phyloP scores from a whole-genome alignment of 2,329 filamentous ascomycete species.

The Ophiostoma fasciatum region DNA sequence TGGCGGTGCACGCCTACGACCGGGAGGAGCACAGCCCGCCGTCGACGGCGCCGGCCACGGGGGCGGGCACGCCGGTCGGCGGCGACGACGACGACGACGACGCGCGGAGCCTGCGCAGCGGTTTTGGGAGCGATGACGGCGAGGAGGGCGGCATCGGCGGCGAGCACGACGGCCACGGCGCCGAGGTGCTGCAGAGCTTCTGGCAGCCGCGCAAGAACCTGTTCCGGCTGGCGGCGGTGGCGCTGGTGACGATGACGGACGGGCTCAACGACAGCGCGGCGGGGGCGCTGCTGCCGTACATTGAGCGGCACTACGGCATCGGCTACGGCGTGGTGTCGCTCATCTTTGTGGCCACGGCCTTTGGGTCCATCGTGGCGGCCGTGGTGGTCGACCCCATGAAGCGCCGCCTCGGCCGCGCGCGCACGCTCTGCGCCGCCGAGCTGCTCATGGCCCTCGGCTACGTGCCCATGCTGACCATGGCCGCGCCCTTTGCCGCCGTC shows the following conservation, averaged over 20 bases:
- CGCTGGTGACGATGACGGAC: conserved; percentile 50
- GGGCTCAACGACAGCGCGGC: conserved; percentile 63
- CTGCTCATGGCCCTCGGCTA: conserved; percentile 44
- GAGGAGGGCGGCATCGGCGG: neutral
- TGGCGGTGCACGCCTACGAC: conserved; percentile 15
- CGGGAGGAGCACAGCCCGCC: conserved; percentile 30
- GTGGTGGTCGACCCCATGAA: conserved; percentile 52
- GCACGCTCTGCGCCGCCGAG: conserved; percentile 44
- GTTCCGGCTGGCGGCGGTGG: conserved; percentile 50
- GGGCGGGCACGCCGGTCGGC: conserved; percentile 27
- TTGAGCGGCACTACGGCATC: conserved; percentile 60
- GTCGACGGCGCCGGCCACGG: conserved; percentile 32
- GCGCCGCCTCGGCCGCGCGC: conserved; percentile 47
- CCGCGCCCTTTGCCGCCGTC: conserved; percentile 52
- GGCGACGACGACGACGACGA: conserved; percentile 1
- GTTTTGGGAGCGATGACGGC: too few relatives aligned
- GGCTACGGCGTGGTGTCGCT: conserved; percentile 67
- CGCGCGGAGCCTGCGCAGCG: too few relatives aligned
- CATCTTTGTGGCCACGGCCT: conserved; percentile 65
- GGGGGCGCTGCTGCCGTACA: conserved; percentile 67
- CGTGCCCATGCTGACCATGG: conserved; percentile 47
- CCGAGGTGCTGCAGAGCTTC: conserved; percentile 38
- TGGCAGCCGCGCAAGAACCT: conserved; percentile 52
- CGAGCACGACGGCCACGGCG: conserved; percentile 19
- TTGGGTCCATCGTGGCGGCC: conserved; percentile 62